These are phyloP conservation scores for Stephania cephalantha DNA, from an alignment of 164 flowering plant genomes.

Conservation along the genomic window DNA sequence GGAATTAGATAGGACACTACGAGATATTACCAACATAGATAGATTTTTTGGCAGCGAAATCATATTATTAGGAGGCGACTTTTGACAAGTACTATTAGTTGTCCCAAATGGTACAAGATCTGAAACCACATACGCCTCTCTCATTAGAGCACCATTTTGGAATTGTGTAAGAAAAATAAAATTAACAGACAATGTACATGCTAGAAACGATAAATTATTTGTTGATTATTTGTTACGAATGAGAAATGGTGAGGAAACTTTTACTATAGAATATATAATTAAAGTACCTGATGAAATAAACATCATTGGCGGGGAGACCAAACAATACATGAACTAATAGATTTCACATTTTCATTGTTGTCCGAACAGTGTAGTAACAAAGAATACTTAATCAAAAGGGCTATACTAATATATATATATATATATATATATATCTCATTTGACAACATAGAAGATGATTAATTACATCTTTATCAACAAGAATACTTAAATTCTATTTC, in stretches of 20 bases:
- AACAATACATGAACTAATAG: neutral
- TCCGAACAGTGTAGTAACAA: no score
- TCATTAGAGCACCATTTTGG: neutral
- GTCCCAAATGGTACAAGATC: no score
- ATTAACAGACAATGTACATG: neutral
- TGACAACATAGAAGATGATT: neutral
- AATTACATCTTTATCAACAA: neutral
- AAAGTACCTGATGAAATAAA: conserved; percentile 1
- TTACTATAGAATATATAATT: neutral
- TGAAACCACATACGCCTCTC: no score
- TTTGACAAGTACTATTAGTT: no score
- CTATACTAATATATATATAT: neutral
- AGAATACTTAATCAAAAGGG: neutral
- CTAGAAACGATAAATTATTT: neutral
- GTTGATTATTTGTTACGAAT: neutral
- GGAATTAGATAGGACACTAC: no score
- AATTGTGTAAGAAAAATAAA: neutral
- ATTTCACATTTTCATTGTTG: neutral
- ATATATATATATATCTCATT: neutral
- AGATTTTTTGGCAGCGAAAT: no score
- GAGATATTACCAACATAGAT: no score
- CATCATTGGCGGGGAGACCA: neutral
- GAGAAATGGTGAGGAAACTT: neutral
- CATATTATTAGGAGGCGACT: no score
- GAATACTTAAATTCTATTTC: neutral